A percentile compares a stretch with the other conserved stretches of the same genome.
These are phyloP conservation scores for Salicornia ramosissima DNA, from an alignment of 148 eudicot genomes.

Conservation along the genomic window DNA sequence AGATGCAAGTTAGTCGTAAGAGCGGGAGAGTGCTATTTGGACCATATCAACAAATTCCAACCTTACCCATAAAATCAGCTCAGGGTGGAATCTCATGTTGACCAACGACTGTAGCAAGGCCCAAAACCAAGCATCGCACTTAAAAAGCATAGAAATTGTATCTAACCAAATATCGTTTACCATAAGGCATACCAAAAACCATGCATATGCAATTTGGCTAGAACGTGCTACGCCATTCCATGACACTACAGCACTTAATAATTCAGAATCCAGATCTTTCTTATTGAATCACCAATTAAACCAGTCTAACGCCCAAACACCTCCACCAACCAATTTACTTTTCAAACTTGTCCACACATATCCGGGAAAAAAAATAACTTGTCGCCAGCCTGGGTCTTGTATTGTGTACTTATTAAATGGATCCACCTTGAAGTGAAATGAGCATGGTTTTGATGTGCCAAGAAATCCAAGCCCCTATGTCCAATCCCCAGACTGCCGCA, in stretches of 20 bases:
- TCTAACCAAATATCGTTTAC: constrained; percentile 26
- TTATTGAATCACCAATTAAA: constrained; percentile 7
- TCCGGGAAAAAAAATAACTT: constrained; percentile 15
- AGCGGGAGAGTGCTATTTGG: constrained; percentile 1
- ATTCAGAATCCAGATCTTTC: constrained; percentile 18
- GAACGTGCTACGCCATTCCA: constrained; percentile 12
- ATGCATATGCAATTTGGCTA: constrained; percentile 15
- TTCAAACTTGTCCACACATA: constrained; percentile 24
- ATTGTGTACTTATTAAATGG: background rate
- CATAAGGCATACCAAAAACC: constrained; percentile 24
- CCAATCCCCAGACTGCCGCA: constrained; percentile 68
- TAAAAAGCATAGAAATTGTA: constrained; percentile 19
- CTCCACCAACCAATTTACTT: constrained; percentile 26
- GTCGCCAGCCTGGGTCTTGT: constrained; percentile 23
- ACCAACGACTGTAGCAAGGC: constrained; percentile 22
- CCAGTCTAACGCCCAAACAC: constrained; percentile 17
- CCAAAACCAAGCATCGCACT: constrained; percentile 20
- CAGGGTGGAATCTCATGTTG: constrained; percentile 18
- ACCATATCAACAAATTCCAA: constrained; percentile 24
- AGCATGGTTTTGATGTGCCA: constrained; percentile 31
- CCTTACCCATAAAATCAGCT: constrained; percentile 33
- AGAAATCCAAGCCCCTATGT: constrained; percentile 47
- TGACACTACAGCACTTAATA: constrained; percentile 14
- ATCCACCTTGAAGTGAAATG: constrained; percentile 22
- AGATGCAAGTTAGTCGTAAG: background rate